Percentiles rank a stretch among this genome's conserved stretches.
These are phyloP conservation scores for Erysimum cheiranthoides DNA, from an alignment of 345 rosid species.

Conservation along the genomic window DNA sequence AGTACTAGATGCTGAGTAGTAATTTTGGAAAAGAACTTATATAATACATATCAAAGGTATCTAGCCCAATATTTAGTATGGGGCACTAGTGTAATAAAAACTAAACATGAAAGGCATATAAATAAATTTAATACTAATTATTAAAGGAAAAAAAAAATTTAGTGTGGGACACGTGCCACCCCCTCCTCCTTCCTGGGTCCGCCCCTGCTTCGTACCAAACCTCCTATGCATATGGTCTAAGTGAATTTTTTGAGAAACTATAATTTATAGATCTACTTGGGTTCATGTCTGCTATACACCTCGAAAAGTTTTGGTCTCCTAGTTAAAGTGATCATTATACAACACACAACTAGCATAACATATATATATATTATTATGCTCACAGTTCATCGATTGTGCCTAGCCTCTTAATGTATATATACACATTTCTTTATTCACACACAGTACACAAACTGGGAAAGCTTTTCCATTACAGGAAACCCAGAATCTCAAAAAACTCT, in stretches of 20 bases:
- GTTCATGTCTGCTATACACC: slow-evolving; percentile 41
- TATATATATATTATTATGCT: slow-evolving; percentile 20
- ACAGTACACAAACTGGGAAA: slow-evolving; percentile 33
- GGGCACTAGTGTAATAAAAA: too few relatives aligned
- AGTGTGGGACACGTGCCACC: too few relatives aligned
- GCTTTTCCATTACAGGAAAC: slow-evolving; percentile 50
- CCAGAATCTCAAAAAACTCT: slow-evolving; percentile 28
- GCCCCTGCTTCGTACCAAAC: slow-evolving; percentile 40
- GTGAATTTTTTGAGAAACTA: slow-evolving; percentile 36
- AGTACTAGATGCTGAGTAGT: slow-evolving; percentile 30
- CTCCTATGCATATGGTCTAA: slow-evolving; percentile 29
- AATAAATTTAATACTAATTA: too few relatives aligned
- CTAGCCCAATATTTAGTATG: too few relatives aligned
- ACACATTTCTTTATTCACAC: slow-evolving; percentile 25
- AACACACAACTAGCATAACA: slow-evolving; percentile 20
- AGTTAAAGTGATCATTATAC: slow-evolving; percentile 32
- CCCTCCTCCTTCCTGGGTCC: too few relatives aligned
- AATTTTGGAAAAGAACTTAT: slow-evolving; percentile 17
- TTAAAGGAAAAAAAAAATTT: too few relatives aligned
- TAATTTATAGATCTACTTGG: slow-evolving; percentile 39
- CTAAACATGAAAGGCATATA: too few relatives aligned
- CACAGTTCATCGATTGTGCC: slow-evolving; percentile 26
- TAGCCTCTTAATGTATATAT: slow-evolving; percentile 29
- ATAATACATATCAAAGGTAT: slow-evolving; percentile 37
- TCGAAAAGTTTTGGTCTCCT: slow-evolving; percentile 43